Conservation (phyloP, 805 yeast genomes). For the Schwanniomyces polymorphus region DNA sequence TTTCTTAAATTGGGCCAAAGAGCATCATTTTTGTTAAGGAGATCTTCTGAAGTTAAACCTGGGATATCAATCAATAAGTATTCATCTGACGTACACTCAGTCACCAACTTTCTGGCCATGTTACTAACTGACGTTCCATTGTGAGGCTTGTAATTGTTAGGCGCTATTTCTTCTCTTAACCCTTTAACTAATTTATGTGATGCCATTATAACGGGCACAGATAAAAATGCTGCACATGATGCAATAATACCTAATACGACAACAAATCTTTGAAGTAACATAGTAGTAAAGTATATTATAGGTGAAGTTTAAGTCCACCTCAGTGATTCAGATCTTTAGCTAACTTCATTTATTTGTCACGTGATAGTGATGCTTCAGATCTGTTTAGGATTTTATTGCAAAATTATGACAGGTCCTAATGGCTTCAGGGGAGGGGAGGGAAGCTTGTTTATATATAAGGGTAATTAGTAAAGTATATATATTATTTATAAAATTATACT, state of each 20-base stretch:
- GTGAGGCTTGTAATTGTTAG: conserved; percentile 19
- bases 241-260: background rate
- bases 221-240: conserved; percentile 7
- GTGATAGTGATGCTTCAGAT: background rate
- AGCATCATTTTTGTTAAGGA: conserved; percentile 28
- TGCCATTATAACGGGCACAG: conserved; percentile 37
- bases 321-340: background rate
- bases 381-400: conserved; percentile 1
- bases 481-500: background rate
- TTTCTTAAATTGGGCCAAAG: conserved; percentile 51
- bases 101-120: conserved; percentile 33
- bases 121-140: conserved; percentile 26
- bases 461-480: background rate
- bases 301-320: background rate
- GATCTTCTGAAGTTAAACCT: conserved; percentile 30
- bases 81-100: conserved; percentile 39
- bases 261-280: background rate
- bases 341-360: background rate
- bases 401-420: background rate
- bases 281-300: background rate
- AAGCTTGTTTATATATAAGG: background rate
- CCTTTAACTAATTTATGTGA: conserved; percentile 39
- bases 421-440: too few relatives aligned
- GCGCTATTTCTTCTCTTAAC: conserved; percentile 20
- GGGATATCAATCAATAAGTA: conserved; percentile 41